Evolutionary conservation across 306 rosid genomes (phyloP), one percentile per base, ranked within the genome.

Genomic region (Vigna nakashimae): DNA sequence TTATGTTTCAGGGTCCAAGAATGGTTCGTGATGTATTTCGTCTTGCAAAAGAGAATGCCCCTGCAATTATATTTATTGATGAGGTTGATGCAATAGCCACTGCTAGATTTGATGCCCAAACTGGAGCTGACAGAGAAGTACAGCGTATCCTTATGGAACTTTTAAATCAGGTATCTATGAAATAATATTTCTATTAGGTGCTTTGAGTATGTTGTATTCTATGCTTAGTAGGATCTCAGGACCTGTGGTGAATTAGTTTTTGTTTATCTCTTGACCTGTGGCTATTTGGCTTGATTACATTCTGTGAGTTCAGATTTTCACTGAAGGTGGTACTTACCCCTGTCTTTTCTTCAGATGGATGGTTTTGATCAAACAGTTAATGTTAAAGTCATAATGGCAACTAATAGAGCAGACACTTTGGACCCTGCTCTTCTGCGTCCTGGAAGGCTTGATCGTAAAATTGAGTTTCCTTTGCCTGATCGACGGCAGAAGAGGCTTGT

Each of bases 11-110:
- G 99, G 99, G 99, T 50, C 99, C 99, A 3, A 73, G 98, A 42
- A 92, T 92, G 99, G 99, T 96, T 51, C 99, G 99, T 76, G 99
- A 96, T 82, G 99, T 96, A 69, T 96, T 96, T 79, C 99, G 99
- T 20, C 99, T 96, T 56, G 99, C 99, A 15, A 96, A 96, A 86
- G 99, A 96, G 88, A 96, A 96, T 88, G 98, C 99, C 15, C 99
- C 99, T 53, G 99, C 99, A 7, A 96, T 96, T 78, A 96, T 96
- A 83, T 96, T 96, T 83, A 96, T 96, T 49, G 99, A 96, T 82
- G 99, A 96, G 87, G 99, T 96, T 53, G 99, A 96, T 89, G 99
- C 99, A 6, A 96, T 96, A 55, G 99, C 99, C 56, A 96, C 99
- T 34, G 99, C 99, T 28, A 86, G 99, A 65, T 96, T 96, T 89